Base-by-base conservation (phyloP, 2,329 filamentous ascomycete species). In the Tolypocladium paradoxum region DNA sequence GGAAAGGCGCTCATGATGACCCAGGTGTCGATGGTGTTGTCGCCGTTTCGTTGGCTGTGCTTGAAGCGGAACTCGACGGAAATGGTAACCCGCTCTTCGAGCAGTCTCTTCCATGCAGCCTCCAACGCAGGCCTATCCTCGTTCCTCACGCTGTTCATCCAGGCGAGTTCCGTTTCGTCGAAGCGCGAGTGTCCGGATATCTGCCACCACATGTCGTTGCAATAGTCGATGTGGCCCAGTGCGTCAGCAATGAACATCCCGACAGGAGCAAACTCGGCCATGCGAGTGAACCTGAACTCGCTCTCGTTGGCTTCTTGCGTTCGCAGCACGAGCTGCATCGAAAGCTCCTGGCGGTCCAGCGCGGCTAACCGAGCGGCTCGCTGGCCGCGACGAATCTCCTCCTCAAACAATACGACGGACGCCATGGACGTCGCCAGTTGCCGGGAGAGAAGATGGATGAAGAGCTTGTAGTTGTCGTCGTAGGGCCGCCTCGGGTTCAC, bases 201-300 rank as follows among this genome's bases (percentile, higher is more conserved):
- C 57, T 82, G 76, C 78, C 77, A 83, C 80, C 81, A 93, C 64
- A 86, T 88, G 57, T 91, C 86, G 64, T 95, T 95, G 64, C 84
- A 88, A 64, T 89, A 93, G 11, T 79, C 87, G 60, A 93, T 87
- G 27, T 78, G 73, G 4, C 89, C 88, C 40, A 75, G 68, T 0
- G 80, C 76, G 62, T 90, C 80, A n/a, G 87, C 86, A 59, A 93
- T 91, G 65, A 92, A 92, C 71, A 95, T 85, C 31, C 88, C 89
- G 1, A 91, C 88, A 0, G 88, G 88, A 0, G 87, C 86, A 57
- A 90, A 88, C 63, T 91, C 88, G 2, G 88, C 87, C 86, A 93
- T 90, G 46, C 87, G 78, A 0, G 87, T 89, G 64, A 93, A 93
- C 54, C 85, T 85, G 34, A 86, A 84, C 65, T 93, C 88, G 64